Percentiles rank a stretch among this genome's conserved stretches.
These are phyloP conservation scores for Peterozyma xylosa DNA, from an alignment of 805 yeast species.

Conservation along the genomic window DNA sequence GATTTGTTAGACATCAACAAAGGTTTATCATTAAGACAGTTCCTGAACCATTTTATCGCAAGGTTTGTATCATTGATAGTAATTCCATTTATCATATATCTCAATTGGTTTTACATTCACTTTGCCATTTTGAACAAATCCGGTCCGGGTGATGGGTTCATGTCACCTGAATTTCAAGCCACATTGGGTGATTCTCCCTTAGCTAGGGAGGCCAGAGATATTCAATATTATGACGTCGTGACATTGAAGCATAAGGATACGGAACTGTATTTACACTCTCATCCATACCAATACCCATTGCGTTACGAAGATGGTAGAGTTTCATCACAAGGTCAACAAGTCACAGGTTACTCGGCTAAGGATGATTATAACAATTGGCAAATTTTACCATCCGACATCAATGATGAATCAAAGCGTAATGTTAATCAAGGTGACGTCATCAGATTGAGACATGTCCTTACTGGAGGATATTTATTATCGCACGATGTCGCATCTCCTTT, in stretches of 20 bases:
- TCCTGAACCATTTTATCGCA: constrained; percentile 65
- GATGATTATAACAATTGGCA: constrained; percentile 77
- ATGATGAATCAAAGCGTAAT: constrained; percentile 30
- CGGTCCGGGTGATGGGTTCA: constrained; percentile 93
- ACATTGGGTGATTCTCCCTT: constrained; percentile 78
- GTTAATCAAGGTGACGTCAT: constrained; percentile 67
- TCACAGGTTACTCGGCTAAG: constrained; percentile 55
- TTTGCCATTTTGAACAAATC: constrained; percentile 74
- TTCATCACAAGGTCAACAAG: constrained; percentile 92
- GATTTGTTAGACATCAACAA: constrained; percentile 62
- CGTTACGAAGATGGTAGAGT: constrained; percentile 96
- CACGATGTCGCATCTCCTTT: constrained; percentile 97
- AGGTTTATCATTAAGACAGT: constrained; percentile 51
- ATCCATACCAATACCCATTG: constrained; percentile 65
- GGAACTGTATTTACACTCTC: constrained; percentile 77
- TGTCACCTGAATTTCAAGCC: constrained; percentile 95
- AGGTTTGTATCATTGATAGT: constrained; percentile 67
- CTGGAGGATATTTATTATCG: constrained; percentile 73
- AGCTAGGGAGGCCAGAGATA: constrained; percentile 60
- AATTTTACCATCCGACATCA: constrained; percentile 54
- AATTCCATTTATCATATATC: constrained; percentile 74
- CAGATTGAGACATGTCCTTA: constrained; percentile 74
- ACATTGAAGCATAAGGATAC: constrained; percentile 80
- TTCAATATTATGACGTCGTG: constrained; percentile 69
- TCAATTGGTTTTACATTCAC: constrained; percentile 89